Base-by-base conservation (phyloP, 805 yeast species). In the Nakazawaea pomicola region DNA sequence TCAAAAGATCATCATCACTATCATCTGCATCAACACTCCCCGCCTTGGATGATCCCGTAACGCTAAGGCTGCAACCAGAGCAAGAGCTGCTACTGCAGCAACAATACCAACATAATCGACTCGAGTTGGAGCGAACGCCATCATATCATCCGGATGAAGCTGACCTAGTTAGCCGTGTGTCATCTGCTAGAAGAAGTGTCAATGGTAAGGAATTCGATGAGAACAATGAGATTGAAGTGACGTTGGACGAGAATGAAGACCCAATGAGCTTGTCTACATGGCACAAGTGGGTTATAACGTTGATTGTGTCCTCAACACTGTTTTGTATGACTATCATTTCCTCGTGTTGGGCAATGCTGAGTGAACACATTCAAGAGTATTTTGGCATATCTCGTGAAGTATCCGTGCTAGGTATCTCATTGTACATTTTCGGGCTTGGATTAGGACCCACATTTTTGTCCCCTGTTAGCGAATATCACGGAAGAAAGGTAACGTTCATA, bases 271-370 rank as follows among this genome's bases (percentile, higher is more conserved):
- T 72, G 66, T 68, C 84, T 1, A 43, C 40, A 4, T 53, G 62
- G 51, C 67, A 73, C 37, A 83, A 80, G 56, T 79, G 84, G 78
- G 53, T 62, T 34, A 67, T 80, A 29, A 72, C 87, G 0, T 33
- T 68, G 33, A 60, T 76, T 8, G 65, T 80, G 8, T 78, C 86
- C 1, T 10, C 65, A 7, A 65, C 80, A 5, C 74, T 86, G 33
- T 67, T 81, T 43, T 70, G 77, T 40, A 76, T 81, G 31, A 81
- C 90, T 0, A 69, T 82, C 58, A 74, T 83, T 6, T 81, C 90
- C 0, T 83, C 89, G 0, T 68, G 76, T 36, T 84, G 81, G 70
- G 71, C 86, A 3, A 68, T 80, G 47, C 83, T 79, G 12, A 66
- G 80, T 3, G 70, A 67, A 1, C 72, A 76, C 28, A 67, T 80